A percentile compares a stretch with the other conserved stretches of the same genome.
phyloP scores from a whole-genome alignment of 1,139 yeast species.

The Sugiyamaella grinbergsii region DNA sequence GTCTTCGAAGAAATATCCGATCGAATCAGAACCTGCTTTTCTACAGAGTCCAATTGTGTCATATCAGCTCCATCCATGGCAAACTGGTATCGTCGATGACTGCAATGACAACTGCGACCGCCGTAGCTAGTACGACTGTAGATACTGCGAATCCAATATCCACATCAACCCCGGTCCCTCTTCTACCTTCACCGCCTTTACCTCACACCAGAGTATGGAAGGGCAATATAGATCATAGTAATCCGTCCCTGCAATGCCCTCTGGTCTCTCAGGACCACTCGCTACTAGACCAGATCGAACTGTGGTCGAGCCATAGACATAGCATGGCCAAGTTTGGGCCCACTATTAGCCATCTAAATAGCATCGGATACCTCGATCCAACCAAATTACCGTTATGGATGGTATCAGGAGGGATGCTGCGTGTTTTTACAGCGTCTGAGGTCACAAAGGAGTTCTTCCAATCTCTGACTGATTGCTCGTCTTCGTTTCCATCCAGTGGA shows the following conservation, averaged over 20 bases:
- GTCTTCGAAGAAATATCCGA: too few relatives aligned
- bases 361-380: slow-evolving; percentile 22
- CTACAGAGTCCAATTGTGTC: too few relatives aligned
- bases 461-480: slow-evolving; percentile 27
- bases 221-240: slow-evolving; percentile 11
- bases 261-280: neutral
- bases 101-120: neutral
- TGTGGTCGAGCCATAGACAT: slow-evolving; percentile 26
- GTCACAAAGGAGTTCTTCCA: slow-evolving; percentile 31
- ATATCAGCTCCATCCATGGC: too few relatives aligned
- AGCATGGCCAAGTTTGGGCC: slow-evolving; percentile 15
- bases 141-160: too few relatives aligned
- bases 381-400: slow-evolving; percentile 34
- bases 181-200: neutral
- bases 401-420: slow-evolving; percentile 32
- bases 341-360: slow-evolving; percentile 8
- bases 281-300: slow-evolving; percentile 24
- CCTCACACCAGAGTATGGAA: slow-evolving; percentile 14
- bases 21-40: too few relatives aligned
- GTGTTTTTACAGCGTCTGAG: slow-evolving; percentile 29
- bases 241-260: slow-evolving; percentile 6
- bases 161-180: too few relatives aligned
- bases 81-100: neutral
- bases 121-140: neutral
- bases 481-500: slow-evolving; percentile 4